phyloP scores from a whole-genome alignment of 2,329 filamentous ascomycete genomes.

The Venturia nashicola region DNA sequence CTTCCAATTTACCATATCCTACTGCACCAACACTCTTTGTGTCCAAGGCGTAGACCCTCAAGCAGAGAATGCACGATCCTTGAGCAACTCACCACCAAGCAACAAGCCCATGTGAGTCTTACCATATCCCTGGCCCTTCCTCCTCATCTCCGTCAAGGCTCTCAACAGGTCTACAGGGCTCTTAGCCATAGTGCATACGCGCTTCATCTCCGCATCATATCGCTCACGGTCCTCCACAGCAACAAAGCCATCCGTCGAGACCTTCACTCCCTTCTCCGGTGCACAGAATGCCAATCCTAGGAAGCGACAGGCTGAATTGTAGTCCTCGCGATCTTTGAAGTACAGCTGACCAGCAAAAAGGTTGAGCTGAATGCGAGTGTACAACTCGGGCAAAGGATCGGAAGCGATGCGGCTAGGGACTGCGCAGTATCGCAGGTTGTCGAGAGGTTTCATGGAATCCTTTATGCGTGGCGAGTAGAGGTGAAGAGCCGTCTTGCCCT shows the following conservation, averaged over 20 bases:
- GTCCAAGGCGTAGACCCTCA: not conserved
- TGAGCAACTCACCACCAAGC: not conserved
- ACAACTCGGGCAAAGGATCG: not conserved
- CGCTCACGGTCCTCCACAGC: not conserved
- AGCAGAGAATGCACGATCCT: not conserved
- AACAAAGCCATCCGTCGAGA: not conserved
- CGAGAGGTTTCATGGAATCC: slow-evolving; percentile 25
- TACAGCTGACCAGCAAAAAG: slow-evolving; percentile 60
- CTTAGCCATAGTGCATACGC: not conserved
- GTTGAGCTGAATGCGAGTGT: slow-evolving; percentile 38
- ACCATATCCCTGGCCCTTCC: not conserved
- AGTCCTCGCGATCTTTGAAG: slow-evolving; percentile 41
- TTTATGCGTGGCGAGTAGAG: slow-evolving; percentile 39
- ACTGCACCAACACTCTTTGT: not conserved
- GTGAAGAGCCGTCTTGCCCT: slow-evolving; percentile 30
- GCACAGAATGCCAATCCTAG: slow-evolving; percentile 31
- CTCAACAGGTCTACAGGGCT: not conserved
- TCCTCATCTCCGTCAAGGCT: not conserved
- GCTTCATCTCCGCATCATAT: not conserved
- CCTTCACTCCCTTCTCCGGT: not conserved
- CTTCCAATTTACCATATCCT: slow-evolving; percentile 19
- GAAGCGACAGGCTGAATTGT: slow-evolving; percentile 37
- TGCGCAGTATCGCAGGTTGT: slow-evolving; percentile 34
- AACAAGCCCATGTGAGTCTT: not conserved
- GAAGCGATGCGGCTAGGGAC: slow-evolving; percentile 18